Percentiles rank a stretch among this genome's conserved stretches.
These are phyloP conservation scores for Bolboschoenoplectus hybrid DNA, from an alignment of 202 grass and related monocot species.

Conservation along the genomic window DNA sequence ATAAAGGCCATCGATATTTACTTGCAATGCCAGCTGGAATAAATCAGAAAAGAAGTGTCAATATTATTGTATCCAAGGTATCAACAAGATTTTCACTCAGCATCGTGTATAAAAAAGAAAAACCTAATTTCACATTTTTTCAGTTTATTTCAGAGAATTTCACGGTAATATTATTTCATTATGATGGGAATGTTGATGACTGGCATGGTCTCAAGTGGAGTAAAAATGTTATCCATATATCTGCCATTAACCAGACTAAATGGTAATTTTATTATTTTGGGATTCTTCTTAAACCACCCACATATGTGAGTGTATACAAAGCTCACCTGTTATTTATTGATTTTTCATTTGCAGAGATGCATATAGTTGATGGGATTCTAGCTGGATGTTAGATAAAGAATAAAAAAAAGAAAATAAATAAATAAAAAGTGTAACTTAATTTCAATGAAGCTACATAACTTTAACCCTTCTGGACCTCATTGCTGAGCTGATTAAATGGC, in stretches of 20 bases:
- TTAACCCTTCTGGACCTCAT: not conserved
- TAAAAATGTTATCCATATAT: conserved; percentile 84
- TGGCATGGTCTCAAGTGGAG: conserved; percentile 87
- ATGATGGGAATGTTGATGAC: conserved; percentile 89
- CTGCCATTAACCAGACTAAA: conserved; percentile 89
- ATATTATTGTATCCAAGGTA: conserved; percentile 90
- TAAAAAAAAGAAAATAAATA: not conserved
- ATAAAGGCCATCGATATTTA: conserved; percentile 51
- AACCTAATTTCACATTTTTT: conserved; percentile 66
- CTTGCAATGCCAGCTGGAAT: conserved; percentile 80
- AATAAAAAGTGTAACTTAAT: not conserved
- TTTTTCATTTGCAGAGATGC: not conserved
- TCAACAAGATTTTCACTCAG: conserved; percentile 33
- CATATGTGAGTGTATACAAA: conserved; percentile 4
- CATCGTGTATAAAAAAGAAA: conserved; percentile 10
- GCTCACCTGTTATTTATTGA: not conserved
- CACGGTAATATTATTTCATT: conserved; percentile 93
- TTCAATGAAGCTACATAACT: not conserved
- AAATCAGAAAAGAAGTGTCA: conserved; percentile 76
- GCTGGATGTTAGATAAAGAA: not conserved
- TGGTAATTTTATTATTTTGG: conserved; percentile 51
- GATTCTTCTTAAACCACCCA: conserved; percentile 28
- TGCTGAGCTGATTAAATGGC: not conserved
- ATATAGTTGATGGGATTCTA: not conserved
- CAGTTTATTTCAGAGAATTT: conserved; percentile 99